A percentile compares a stretch with the other conserved stretches of the same genome.
Evolutionary conservation across 2,329 filamentous ascomycete genomes (phyloP).

Genomic region (Sporothrix euskadiensis): DNA sequence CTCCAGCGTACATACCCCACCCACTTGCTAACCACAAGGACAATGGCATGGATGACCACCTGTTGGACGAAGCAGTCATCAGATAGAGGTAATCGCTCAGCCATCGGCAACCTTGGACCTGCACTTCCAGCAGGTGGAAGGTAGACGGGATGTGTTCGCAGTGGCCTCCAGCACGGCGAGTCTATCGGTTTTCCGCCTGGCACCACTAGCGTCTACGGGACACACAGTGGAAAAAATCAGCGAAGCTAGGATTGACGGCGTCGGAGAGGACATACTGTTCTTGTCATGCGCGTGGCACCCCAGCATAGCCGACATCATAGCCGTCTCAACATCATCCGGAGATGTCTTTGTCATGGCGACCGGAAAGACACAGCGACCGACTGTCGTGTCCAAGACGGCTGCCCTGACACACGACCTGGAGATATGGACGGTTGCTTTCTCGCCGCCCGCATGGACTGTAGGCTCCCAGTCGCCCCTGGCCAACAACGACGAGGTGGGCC

Average conservation of each 20-base stretch:
- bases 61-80: not conserved
- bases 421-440: slow-evolving; percentile 72
- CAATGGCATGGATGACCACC: not conserved
- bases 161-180: slow-evolving; percentile 76
- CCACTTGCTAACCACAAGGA: not conserved
- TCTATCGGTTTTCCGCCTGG: slow-evolving; percentile 63
- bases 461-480: not conserved
- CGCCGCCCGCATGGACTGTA: slow-evolving; percentile 35
- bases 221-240: slow-evolving; percentile 45
- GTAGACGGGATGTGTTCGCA: slow-evolving; percentile 59
- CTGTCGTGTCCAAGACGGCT: slow-evolving; percentile 40
- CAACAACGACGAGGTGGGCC: not conserved
- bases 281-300: slow-evolving; percentile 76
- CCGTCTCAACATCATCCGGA: slow-evolving; percentile 70
- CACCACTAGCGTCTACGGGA: slow-evolving; percentile 39
- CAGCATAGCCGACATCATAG: slow-evolving; percentile 54
- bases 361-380: slow-evolving; percentile 45
- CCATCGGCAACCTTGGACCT: slow-evolving; percentile 80
- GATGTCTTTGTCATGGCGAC: slow-evolving; percentile 59
- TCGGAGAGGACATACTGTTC: slow-evolving; percentile 63
- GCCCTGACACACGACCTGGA: slow-evolving; percentile 60
- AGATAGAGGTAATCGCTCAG: slow-evolving; percentile 59
- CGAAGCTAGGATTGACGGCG: slow-evolving; percentile 49
- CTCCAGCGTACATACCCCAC: not conserved
- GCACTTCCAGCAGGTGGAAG: slow-evolving; percentile 66